These are phyloP conservation scores for Acanthamoeba lenticulata DNA, from an alignment of 208 protist species.

Conservation along the genomic window DNA sequence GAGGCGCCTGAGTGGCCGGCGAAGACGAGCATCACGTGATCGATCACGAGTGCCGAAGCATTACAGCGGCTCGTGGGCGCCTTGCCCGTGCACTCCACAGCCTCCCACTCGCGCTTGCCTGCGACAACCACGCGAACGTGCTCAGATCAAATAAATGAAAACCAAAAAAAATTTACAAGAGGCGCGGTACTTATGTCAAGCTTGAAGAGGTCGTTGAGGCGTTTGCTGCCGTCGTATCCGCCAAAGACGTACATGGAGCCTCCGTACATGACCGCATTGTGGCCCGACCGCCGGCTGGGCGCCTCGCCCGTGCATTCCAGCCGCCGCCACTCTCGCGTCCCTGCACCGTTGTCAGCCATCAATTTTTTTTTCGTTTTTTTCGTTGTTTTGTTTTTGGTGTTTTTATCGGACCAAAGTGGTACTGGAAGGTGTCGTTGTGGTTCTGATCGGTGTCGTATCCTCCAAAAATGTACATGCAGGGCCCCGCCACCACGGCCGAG, in stretches of 20 bases:
- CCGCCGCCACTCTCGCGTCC: constrained; percentile 43
- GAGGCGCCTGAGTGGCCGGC: constrained; percentile 47
- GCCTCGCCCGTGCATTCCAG: background rate
- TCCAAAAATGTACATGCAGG: constrained; percentile 73
- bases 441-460: constrained; percentile 49
- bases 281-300: constrained; percentile 60
- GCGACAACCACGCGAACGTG: too few relatives aligned
- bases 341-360: too few relatives aligned
- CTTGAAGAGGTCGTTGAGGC: constrained; percentile 62
- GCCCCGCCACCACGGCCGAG: constrained; percentile 10
- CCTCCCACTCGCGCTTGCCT: constrained; percentile 22
- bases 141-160: background rate
- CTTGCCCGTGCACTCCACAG: background rate
- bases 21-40: constrained; percentile 62
- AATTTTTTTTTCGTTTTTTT: too few relatives aligned
- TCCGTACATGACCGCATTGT: constrained; percentile 9
- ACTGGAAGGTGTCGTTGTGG: constrained; percentile 37
- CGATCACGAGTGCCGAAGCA: background rate
- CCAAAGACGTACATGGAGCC: constrained; percentile 67
- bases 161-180: background rate
- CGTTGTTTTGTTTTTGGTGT: too few relatives aligned
- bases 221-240: constrained; percentile 69
- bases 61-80: background rate
- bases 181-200: constrained; percentile 34
- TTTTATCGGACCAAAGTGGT: constrained; percentile 45